phyloP scores from a whole-genome alignment of 176 grass and related monocot genomes.

The Panicum miliaceum region DNA sequence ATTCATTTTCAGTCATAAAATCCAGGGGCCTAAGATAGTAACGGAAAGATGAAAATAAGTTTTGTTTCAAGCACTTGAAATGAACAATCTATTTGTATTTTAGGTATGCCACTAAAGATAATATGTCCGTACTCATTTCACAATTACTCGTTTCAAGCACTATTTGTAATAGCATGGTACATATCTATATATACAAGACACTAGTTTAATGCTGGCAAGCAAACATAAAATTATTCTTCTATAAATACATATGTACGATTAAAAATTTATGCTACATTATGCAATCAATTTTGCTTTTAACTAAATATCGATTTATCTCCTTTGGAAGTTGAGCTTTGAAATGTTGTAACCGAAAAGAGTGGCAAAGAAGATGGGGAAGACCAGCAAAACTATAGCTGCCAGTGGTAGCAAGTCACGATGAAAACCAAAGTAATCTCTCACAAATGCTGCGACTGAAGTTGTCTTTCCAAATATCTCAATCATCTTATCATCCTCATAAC shows the following conservation, averaged over 20 bases:
- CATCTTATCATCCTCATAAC: slow-evolving; percentile 36
- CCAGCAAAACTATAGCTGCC: slow-evolving; percentile 47
- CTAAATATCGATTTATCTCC: slow-evolving; percentile 40
- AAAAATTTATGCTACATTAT: background rate
- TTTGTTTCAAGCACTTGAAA: no score
- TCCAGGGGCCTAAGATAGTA: no score
- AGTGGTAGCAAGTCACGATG: slow-evolving; percentile 50
- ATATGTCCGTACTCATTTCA: no score
- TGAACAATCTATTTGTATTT: no score
- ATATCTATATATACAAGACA: background rate
- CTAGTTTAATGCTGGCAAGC: background rate
- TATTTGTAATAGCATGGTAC: no score
- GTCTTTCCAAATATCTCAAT: slow-evolving; percentile 57
- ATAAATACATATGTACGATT: background rate
- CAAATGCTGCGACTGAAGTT: slow-evolving; percentile 54
- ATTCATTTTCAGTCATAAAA: no score
- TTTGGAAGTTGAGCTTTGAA: slow-evolving; percentile 81
- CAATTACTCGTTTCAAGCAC: no score
- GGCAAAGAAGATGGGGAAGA: slow-evolving; percentile 62
- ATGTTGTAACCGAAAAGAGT: slow-evolving; percentile 60
- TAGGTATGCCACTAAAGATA: no score
- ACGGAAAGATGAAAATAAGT: no score
- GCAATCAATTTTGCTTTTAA: background rate
- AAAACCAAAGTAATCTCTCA: slow-evolving; percentile 72
- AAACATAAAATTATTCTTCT: background rate